phyloP scores from a whole-genome alignment of 352 stramenopile genomes.

The Pythium oligandrum region DNA sequence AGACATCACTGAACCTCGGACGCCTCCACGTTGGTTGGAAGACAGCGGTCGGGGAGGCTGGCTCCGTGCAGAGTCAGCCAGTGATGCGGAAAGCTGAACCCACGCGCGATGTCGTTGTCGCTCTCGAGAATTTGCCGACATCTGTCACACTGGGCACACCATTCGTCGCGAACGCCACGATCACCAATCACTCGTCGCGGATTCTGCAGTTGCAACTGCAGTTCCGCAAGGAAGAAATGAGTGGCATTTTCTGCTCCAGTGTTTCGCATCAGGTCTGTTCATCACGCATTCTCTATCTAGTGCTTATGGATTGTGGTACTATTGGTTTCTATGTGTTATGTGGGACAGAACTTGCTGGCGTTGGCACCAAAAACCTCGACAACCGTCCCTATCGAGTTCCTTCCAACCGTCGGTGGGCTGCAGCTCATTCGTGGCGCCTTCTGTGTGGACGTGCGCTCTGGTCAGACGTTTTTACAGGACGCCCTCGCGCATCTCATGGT shows the following conservation, averaged over 20 bases:
- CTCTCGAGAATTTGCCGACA: constrained; percentile 38
- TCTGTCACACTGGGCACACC: constrained; percentile 42
- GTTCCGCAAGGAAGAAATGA: constrained; percentile 66
- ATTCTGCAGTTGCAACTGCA: constrained; percentile 68
- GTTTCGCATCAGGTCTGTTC: constrained; percentile 63
- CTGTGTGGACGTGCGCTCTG: constrained; percentile 63
- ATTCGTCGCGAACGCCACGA: constrained; percentile 42
- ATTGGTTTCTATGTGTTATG: neutral
- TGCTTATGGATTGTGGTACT: too few relatives aligned
- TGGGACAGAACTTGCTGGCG: constrained; percentile 50
- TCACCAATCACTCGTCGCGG: constrained; percentile 69
- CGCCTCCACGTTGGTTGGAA: constrained; percentile 82
- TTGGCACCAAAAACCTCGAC: constrained; percentile 40
- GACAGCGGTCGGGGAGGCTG: constrained; percentile 72
- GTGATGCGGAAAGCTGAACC: constrained; percentile 56
- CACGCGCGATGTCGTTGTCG: constrained; percentile 38
- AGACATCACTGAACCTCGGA: constrained; percentile 62
- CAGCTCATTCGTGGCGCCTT: constrained; percentile 54
- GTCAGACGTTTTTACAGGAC: constrained; percentile 54
- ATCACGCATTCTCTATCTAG: too few relatives aligned
- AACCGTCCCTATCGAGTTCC: constrained; percentile 53
- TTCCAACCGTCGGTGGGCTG: constrained; percentile 61
- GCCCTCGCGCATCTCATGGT: constrained; percentile 53
- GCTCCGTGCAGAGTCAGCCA: constrained; percentile 74
- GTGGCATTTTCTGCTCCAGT: constrained; percentile 64